phyloP scores from a whole-genome alignment of 2,329 filamentous ascomycete species.

The Diatrype stigma region DNA sequence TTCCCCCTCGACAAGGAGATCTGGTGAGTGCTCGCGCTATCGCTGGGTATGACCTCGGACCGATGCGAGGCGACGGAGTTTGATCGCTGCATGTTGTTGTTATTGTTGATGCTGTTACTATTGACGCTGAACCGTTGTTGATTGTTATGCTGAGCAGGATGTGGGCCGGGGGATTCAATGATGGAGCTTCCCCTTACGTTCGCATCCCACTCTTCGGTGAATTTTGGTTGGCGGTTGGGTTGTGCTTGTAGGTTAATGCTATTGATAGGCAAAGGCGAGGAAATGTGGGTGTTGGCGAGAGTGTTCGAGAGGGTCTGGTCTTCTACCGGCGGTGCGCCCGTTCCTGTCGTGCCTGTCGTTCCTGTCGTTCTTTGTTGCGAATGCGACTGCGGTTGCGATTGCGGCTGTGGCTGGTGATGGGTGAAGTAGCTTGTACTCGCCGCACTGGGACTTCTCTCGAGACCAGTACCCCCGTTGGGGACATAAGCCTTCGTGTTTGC shows the following conservation, averaged over 20 bases:
- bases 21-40: conserved; percentile 29
- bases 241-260: conserved; percentile 14
- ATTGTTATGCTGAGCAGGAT: conserved; percentile 16
- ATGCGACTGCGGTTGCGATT: not conserved
- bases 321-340: conserved; percentile 17
- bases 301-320: conserved; percentile 34
- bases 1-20: conserved; percentile 48
- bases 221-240: conserved; percentile 42
- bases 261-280: conserved; percentile 20
- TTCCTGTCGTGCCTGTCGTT: conserved; percentile 14
- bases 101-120: conserved; percentile 33
- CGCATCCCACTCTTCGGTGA: conserved; percentile 69
- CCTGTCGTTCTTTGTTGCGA: conserved; percentile 20
- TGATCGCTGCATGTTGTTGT: conserved; percentile 52
- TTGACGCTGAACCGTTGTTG: conserved; percentile 7
- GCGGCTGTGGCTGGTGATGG: not conserved
- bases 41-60: conserved; percentile 44
- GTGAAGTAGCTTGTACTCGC: not conserved
- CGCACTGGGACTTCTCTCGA: not conserved
- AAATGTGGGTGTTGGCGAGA: conserved; percentile 30
- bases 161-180: conserved; percentile 35
- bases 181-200: conserved; percentile 64
- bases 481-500: not conserved
- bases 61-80: conserved; percentile 50
- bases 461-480: not conserved